These are phyloP conservation scores for Calonectria montana DNA, from an alignment of 2,329 filamentous ascomycete species.

Conservation along the genomic window DNA sequence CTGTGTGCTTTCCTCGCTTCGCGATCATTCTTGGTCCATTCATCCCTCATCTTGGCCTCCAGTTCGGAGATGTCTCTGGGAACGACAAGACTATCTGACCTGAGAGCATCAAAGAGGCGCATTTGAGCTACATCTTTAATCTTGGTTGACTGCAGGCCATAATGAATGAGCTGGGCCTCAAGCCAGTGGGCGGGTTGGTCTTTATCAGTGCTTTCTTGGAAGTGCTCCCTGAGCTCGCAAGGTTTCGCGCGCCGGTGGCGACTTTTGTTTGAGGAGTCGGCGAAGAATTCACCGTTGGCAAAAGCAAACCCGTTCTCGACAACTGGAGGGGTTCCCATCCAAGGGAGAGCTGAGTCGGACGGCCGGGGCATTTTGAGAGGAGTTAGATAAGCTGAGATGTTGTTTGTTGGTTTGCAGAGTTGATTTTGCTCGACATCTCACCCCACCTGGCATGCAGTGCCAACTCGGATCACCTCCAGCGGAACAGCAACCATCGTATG, in stretches of 20 bases:
- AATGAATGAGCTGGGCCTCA: constrained; percentile 71
- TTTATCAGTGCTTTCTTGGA: constrained; percentile 53
- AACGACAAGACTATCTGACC: constrained; percentile 58
- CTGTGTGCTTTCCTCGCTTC: constrained; percentile 51
- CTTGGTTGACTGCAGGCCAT: constrained; percentile 67
- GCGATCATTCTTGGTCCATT: constrained; percentile 63
- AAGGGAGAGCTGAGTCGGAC: background rate
- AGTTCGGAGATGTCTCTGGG: constrained; percentile 61
- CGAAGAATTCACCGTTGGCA: constrained; percentile 55
- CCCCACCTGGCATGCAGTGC: no score
- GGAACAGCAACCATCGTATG: no score
- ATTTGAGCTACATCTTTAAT: constrained; percentile 69
- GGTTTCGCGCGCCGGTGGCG: constrained; percentile 58
- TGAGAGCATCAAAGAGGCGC: constrained; percentile 68
- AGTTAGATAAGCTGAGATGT: background rate
- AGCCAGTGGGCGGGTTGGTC: constrained; percentile 71
- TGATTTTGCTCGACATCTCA: no score
- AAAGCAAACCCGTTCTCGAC: constrained; percentile 55
- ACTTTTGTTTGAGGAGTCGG: constrained; percentile 55
- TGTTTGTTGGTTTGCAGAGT: no score
- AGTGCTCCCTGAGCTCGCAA: constrained; percentile 57
- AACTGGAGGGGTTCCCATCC: constrained; percentile 32
- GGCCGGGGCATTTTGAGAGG: background rate
- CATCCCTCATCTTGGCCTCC: constrained; percentile 67
- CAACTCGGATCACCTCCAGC: no score